Evolutionary conservation across 1,139 yeast species (phyloP).

Genomic region (Zygoascus meyerae): DNA sequence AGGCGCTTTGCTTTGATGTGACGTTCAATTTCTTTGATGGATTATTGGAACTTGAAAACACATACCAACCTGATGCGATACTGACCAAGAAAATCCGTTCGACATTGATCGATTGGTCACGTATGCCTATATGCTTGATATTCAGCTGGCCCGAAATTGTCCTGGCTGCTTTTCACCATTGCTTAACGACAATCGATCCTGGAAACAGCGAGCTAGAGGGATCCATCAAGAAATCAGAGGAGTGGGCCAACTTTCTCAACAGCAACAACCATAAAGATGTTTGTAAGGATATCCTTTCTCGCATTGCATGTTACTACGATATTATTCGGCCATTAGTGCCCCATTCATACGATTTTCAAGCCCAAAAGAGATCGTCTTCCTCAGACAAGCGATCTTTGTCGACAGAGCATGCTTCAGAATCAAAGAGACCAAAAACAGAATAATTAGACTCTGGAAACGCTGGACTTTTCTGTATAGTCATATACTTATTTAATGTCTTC

Average conservation of each 20-base stretch:
- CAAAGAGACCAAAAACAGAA: too few relatives aligned
- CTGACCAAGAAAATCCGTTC: constrained; percentile 1
- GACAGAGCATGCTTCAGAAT: too few relatives aligned
- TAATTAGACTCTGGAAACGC: background rate
- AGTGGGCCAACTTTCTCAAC: constrained; percentile 2
- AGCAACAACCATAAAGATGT: background rate
- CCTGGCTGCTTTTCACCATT: constrained; percentile 6
- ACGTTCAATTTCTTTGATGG: constrained; percentile 19
- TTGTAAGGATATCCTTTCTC: constrained; percentile 3
- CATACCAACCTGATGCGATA: constrained; percentile 2
- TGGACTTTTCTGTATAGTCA: background rate
- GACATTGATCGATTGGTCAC: constrained; percentile 5
- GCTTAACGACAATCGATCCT: background rate
- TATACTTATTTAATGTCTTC: background rate
- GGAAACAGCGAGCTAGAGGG: background rate
- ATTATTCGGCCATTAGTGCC: background rate
- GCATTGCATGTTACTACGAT: constrained; percentile 1
- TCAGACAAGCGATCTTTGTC: background rate
- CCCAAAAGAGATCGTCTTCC: background rate
- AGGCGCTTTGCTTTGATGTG: constrained; percentile 47
- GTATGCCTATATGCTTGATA: constrained; percentile 1
- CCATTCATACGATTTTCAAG: constrained; percentile 3
- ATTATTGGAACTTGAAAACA: constrained; percentile 7
- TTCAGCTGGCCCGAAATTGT: constrained; percentile 9
- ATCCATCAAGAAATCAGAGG: constrained; percentile 1